Evolutionary conservation across 164 flowering plant genomes (phyloP).

Genomic region (Umbilicus rupestris): DNA sequence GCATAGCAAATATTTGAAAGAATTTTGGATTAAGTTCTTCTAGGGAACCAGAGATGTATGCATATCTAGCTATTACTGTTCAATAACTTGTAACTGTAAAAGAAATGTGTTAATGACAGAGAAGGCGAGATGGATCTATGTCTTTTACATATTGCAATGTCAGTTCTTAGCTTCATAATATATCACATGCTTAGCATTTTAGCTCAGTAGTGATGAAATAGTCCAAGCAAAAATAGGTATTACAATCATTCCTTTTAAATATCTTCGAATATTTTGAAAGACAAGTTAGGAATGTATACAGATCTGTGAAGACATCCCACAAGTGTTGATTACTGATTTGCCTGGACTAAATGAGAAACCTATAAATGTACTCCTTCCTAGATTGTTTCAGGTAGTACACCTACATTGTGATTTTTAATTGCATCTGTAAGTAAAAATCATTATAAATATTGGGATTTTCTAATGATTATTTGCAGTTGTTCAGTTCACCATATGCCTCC

Average conservation of each 20-base stretch:
- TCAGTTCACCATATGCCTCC: constrained; percentile 79
- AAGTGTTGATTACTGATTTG: constrained; percentile 80
- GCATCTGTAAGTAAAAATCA: not conserved
- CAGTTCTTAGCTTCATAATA: not conserved
- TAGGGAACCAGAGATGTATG: not conserved
- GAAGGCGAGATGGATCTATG: not conserved
- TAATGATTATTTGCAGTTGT: constrained; percentile 52
- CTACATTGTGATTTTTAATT: not conserved
- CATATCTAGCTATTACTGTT: not conserved
- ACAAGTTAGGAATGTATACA: constrained; percentile 19
- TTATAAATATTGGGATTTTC: not conserved
- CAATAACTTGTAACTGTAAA: not conserved
- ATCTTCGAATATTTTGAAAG: not conserved
- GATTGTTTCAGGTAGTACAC: constrained; percentile 60
- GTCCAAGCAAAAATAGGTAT: not conserved
- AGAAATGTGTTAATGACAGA: not conserved
- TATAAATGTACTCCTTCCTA: constrained; percentile 75
- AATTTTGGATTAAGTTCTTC: not conserved
- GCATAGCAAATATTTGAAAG: too few relatives aligned
- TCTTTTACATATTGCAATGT: not conserved
- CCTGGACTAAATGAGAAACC: constrained; percentile 85
- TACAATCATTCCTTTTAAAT: not conserved
- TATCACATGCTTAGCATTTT: not conserved
- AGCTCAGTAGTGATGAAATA: not conserved
- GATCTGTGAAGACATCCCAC: constrained; percentile 97